Percentiles rank a stretch among this genome's conserved stretches.
Evolutionary conservation across 148 eudicot species (phyloP).

Genomic region (Silene uniflora): DNA sequence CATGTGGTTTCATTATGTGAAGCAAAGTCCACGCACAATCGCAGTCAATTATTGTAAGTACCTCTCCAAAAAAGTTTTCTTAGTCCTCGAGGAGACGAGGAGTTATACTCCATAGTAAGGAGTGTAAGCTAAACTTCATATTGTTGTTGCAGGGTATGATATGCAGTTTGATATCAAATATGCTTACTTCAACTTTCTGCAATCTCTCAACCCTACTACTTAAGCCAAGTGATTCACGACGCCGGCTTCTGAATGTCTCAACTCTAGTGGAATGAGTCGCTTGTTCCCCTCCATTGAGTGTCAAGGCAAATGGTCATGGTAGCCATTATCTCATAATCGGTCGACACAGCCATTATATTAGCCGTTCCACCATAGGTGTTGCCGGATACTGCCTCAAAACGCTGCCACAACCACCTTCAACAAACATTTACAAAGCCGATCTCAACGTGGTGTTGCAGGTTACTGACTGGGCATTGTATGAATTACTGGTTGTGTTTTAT

Average conservation of each 20-base stretch:
- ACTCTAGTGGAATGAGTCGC: not conserved
- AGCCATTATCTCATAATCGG: too few relatives aligned
- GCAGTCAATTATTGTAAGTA: conserved; percentile 88
- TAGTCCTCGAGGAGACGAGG: not conserved
- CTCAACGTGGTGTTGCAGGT: too few relatives aligned
- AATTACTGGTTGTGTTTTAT: too few relatives aligned
- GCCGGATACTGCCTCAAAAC: too few relatives aligned
- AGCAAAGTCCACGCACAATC: conserved; percentile 78
- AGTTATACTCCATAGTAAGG: not conserved
- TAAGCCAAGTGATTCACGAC: conserved; percentile 1
- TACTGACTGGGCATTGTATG: too few relatives aligned
- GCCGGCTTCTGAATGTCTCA: not conserved
- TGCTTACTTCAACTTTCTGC: conserved; percentile 94
- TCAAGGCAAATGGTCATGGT: not conserved
- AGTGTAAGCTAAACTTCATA: not conserved
- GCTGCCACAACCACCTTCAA: too few relatives aligned
- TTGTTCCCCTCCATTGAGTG: not conserved
- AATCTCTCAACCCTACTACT: conserved; percentile 36
- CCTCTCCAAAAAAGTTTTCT: not conserved
- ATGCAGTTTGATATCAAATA: conserved; percentile 92
- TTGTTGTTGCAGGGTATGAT: conserved; percentile 82
- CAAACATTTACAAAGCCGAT: too few relatives aligned
- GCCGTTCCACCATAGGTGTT: too few relatives aligned
- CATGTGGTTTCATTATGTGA: conserved; percentile 99
- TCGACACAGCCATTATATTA: too few relatives aligned